Conservation (phyloP, 257 asterid species). For the Prunella vulgaris region DNA sequence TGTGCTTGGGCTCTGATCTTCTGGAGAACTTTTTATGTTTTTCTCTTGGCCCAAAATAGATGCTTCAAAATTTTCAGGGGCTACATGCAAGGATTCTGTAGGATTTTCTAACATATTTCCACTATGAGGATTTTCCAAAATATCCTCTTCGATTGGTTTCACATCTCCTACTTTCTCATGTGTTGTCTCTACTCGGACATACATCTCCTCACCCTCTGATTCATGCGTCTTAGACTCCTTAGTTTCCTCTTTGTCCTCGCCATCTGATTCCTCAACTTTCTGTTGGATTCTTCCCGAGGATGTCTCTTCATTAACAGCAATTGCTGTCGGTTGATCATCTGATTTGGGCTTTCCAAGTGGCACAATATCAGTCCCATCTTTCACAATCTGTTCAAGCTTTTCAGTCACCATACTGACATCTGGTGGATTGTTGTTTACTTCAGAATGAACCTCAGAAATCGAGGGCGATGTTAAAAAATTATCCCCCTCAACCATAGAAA, state of each 20-base stretch:
- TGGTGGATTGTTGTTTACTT: conserved; percentile 12
- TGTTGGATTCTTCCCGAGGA: conserved; percentile 8
- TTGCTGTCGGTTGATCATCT: conserved; percentile 17
- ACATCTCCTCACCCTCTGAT: neutral
- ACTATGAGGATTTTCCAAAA: neutral
- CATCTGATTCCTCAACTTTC: conserved; percentile 16
- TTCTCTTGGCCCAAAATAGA: conserved; percentile 19
- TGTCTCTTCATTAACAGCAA: conserved; percentile 7
- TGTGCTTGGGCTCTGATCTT: conserved; percentile 18
- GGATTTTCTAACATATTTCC: neutral
- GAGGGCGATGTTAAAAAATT: conserved; percentile 31
- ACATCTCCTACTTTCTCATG: neutral
- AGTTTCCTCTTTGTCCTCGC: neutral
- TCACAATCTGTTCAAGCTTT: conserved; percentile 13
- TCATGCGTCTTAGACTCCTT: neutral
- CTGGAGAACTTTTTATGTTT: conserved; percentile 1
- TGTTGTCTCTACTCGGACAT: neutral
- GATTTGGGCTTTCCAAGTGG: conserved; percentile 3
- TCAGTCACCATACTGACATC: conserved; percentile 17
- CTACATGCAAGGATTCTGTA: conserved; percentile 24
- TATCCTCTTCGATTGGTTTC: conserved; percentile 7
- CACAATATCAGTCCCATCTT: conserved; percentile 1
- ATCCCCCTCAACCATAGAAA: conserved; percentile 31
- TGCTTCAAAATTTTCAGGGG: conserved; percentile 17
- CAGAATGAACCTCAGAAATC: conserved; percentile 21